Conservation (phyloP, 306 rosid species). For the Spatholobus suberectus region DNA sequence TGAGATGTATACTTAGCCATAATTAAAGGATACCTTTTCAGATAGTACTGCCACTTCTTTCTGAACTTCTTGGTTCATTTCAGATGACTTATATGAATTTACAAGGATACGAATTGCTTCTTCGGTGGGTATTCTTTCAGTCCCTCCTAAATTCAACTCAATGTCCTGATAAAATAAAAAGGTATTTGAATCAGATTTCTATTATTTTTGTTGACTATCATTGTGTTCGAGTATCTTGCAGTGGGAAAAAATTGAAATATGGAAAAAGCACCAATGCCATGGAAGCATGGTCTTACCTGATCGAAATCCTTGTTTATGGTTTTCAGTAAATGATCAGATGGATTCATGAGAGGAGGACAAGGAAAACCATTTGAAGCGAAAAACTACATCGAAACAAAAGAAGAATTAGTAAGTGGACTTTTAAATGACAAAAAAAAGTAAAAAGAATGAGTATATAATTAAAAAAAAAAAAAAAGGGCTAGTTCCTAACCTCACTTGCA, state of each 20-base stretch:
- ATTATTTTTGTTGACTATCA: not conserved
- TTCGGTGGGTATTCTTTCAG: slow-evolving; percentile 33
- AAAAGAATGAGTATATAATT: not conserved
- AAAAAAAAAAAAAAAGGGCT: not conserved
- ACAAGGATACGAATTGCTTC: slow-evolving; percentile 44
- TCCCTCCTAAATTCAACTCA: slow-evolving; percentile 25
- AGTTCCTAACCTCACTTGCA: slow-evolving; percentile 56
- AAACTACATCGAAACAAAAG: slow-evolving; percentile 52
- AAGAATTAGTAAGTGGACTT: not conserved
- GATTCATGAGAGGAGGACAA: slow-evolving; percentile 70
- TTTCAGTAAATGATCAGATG: slow-evolving; percentile 76
- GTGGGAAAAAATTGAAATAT: not conserved
- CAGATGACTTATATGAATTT: slow-evolving; percentile 41
- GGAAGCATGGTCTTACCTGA: slow-evolving; percentile 38
- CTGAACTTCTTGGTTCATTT: slow-evolving; percentile 40
- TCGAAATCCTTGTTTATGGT: slow-evolving; percentile 86
- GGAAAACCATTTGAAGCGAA: slow-evolving; percentile 73
- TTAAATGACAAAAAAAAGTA: not conserved
- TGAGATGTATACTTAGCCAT: not conserved
- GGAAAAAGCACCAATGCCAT: not conserved
- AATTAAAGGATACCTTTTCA: slow-evolving; percentile 37
- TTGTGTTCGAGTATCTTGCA: not conserved
- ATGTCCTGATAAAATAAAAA: slow-evolving; percentile 42
- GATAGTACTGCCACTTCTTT: slow-evolving; percentile 30
- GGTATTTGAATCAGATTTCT: not conserved